Evolutionary conservation across 2,329 filamentous ascomycete species (phyloP), one percentile per base, ranked within the genome.

Genomic region (Botrytis byssoidea): DNA sequence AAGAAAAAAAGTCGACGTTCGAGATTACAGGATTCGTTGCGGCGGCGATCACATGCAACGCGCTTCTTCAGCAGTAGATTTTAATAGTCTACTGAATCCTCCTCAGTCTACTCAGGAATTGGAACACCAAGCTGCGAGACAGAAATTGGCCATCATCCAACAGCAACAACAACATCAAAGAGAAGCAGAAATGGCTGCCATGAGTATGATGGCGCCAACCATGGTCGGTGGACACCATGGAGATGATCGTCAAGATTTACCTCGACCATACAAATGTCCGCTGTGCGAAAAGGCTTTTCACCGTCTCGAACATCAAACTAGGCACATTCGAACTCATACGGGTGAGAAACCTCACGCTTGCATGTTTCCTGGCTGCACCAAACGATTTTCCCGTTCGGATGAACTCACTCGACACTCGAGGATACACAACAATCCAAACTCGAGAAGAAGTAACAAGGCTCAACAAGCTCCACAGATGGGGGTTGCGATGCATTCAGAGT

Each of bases 371-470:
- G 94, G 95, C 79, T 98, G 95, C 89, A 95, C 93, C 79, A 98
- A 98, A 85, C 93, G 95, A 80, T 98, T 99, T 86, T 97, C 93
- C 77, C 91, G 95, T 77, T 98, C 95, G 20, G 95, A 99, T 82
- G 95, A 99, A 85, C 88, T 99, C 79, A 99, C 96, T 76, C 91
- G 95, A 75, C 95, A 99, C 85, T 98, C 95, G 82, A 90, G 95
- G 83, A 99, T 99, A 85, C 95, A 99, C 89, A 98, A 93, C 89
- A 99, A 98, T 85, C 95, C 96, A 74, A 98, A 98, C 87, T 98
- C 95, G 74, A 89, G 96, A 81, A 88, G 95, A 81, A 95, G 94
- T 77, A 97, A 97, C 87, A 97, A 97, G 86, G 90, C 90, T 75
- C 83, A 85, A 73, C 83, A 85, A 74, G 79, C 81, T 55, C 83